Conservation (phyloP, 306 rosid genomes). For the Prunus dulcis region DNA sequence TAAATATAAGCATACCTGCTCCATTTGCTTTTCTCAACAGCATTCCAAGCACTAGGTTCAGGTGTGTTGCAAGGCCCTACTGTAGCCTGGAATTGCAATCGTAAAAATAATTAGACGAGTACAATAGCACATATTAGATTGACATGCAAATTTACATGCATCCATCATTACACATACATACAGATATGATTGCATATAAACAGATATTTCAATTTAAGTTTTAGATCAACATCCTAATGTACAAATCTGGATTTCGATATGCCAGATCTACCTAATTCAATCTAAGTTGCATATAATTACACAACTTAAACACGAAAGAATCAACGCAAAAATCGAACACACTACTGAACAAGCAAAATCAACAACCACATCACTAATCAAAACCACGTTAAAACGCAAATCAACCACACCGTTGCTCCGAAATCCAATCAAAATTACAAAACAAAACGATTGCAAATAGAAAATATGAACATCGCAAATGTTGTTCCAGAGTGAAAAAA, state of each 20-base stretch:
- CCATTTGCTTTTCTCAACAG: slow-evolving; percentile 93
- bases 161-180: not conserved
- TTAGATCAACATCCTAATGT: slow-evolving; percentile 20
- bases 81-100: slow-evolving; percentile 62
- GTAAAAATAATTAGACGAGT: slow-evolving; percentile 5
- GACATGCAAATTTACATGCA: not conserved
- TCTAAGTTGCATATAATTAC: not conserved
- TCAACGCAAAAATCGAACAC: not conserved
- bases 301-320: not conserved
- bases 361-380: not conserved
- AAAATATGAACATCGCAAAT: not conserved
- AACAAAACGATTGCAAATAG: not conserved
- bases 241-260: not conserved
- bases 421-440: not conserved
- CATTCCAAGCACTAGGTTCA: slow-evolving; percentile 91
- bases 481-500: not conserved
- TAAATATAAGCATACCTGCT: slow-evolving; percentile 60
- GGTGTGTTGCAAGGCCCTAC: slow-evolving; percentile 75
- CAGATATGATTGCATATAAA: not conserved
- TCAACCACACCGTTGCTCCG: not conserved
- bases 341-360: not conserved
- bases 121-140: not conserved
- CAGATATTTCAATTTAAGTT: not conserved
- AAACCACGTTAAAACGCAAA: not conserved
- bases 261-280: slow-evolving; percentile 50